Base-by-base conservation (phyloP, 768 basidiomycete species). In the Sarcodon sp. region DNA sequence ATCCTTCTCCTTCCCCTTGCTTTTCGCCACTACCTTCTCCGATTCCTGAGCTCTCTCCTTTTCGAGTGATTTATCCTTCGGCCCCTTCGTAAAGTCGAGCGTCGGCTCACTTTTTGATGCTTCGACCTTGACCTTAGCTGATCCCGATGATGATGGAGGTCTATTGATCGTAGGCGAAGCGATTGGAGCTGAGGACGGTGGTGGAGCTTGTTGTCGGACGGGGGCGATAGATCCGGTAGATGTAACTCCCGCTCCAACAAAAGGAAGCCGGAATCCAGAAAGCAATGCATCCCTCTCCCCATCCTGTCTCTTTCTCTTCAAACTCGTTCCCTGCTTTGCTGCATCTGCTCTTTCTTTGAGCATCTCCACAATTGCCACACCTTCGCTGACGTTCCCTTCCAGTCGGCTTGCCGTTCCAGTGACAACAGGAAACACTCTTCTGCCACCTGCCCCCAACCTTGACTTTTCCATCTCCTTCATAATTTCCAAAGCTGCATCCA, bases 261-360 rank as follows among this genome's bases (percentile, higher is more conserved):
- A 74, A 7, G 71, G 73, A 9, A 73, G 54, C 43, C 66, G 65
- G 50, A 74, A 72, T 44, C 61, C 63, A 8, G 57, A 55, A 15
- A 43, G 45, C 33, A 46, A 52, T 50, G 35, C 47, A 47, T 44
- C 51, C 27, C 44, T 46, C 37, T 64, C 70, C 8, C 55, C 61
- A 46, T 72, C 69, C 15, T 60, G 60, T 7, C 62, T 67, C 53
- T 75, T 75, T 45, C 73, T 57, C 60, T 75, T 75, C 52, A 55
- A 57, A 34, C 71, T 68, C 21, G 60, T 51, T 1, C 47, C 51
- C 47, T 41, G 47, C 46, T 59, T 60, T 6, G 59, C 63, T 7
- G 49, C 56, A 54, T 71, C 69, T 0, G 69, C 69, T 51, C 69
- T 70, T 51, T 62, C 61, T 53, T 63, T 61, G 50, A 72, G 52